Evolutionary conservation across 352 stramenopile genomes (phyloP).

Genomic region (Thraustotheca clavata): DNA sequence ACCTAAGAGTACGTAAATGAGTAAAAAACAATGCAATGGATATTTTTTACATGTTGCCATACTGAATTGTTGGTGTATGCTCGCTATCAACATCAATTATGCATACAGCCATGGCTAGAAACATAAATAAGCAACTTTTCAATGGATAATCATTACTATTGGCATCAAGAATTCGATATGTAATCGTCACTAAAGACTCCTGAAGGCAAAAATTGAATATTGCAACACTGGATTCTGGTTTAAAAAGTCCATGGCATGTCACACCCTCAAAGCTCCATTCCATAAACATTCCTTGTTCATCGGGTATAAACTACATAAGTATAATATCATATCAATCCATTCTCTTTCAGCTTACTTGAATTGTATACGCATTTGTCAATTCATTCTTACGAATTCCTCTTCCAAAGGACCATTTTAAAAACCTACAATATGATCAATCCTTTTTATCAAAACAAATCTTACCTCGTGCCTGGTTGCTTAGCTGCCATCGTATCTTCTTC

Average conservation of each 20-base stretch:
- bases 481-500: constrained; percentile 61
- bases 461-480: constrained; percentile 67
- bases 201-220: constrained; percentile 80
- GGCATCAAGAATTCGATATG: constrained; percentile 63
- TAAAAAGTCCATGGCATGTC: constrained; percentile 76
- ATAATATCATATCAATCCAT: not conserved
- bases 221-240: constrained; percentile 62
- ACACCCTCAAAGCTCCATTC: constrained; percentile 82
- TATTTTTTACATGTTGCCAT: constrained; percentile 65
- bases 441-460: constrained; percentile 8
- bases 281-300: constrained; percentile 72
- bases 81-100: constrained; percentile 80
- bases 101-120: constrained; percentile 66
- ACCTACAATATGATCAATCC: constrained; percentile 28
- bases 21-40: not conserved
- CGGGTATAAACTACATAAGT: constrained; percentile 56
- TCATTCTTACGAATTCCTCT: constrained; percentile 61
- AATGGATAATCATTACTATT: constrained; percentile 41
- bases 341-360: constrained; percentile 36
- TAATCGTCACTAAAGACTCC: constrained; percentile 81
- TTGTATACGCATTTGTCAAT: constrained; percentile 63
- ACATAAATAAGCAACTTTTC: not conserved
- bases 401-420: constrained; percentile 75
- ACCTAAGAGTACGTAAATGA: constrained; percentile 30
- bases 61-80: constrained; percentile 72